These are phyloP conservation scores for Calocybe gambosa DNA, from an alignment of 1,284 basidiomycete genomes.

Conservation along the genomic window DNA sequence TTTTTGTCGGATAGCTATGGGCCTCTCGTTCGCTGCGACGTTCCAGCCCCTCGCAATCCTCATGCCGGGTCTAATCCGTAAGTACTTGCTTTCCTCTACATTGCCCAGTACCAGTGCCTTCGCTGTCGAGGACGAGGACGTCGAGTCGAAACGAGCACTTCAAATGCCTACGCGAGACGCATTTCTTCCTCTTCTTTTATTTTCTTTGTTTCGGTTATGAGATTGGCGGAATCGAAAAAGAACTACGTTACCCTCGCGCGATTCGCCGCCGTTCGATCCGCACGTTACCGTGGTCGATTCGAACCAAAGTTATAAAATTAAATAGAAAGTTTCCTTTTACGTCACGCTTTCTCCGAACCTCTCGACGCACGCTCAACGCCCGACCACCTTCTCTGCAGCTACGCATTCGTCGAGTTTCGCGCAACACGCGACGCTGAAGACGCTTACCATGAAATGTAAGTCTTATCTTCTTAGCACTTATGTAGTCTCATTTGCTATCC, in stretches of 20 bases:
- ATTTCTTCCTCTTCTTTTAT: constrained; percentile 1
- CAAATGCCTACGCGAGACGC: constrained; percentile 15
- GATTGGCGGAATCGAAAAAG: background rate
- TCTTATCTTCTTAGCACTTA: background rate
- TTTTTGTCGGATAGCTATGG: constrained; percentile 46
- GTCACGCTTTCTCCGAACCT: constrained; percentile 14
- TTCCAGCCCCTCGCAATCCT: constrained; percentile 78
- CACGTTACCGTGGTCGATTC: background rate
- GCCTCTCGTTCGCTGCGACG: constrained; percentile 79
- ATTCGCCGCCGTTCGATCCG: background rate
- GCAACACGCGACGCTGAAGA: constrained; percentile 81
- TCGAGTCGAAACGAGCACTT: constrained; percentile 21
- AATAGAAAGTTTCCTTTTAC: background rate
- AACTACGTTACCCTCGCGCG: background rate
- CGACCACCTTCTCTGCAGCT: constrained; percentile 53
- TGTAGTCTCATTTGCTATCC: constrained; percentile 3
- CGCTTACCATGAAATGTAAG: constrained; percentile 87
- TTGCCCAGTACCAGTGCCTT: constrained; percentile 17
- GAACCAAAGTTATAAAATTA: background rate
- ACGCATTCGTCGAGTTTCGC: constrained; percentile 89
- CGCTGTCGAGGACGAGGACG: constrained; percentile 23
- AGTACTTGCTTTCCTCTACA: constrained; percentile 39
- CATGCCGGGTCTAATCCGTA: constrained; percentile 69
- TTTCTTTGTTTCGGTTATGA: background rate
- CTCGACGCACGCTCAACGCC: constrained; percentile 59